Conservation (phyloP, 2,329 filamentous ascomycete genomes). For the Pestalotiopsis sp. region DNA sequence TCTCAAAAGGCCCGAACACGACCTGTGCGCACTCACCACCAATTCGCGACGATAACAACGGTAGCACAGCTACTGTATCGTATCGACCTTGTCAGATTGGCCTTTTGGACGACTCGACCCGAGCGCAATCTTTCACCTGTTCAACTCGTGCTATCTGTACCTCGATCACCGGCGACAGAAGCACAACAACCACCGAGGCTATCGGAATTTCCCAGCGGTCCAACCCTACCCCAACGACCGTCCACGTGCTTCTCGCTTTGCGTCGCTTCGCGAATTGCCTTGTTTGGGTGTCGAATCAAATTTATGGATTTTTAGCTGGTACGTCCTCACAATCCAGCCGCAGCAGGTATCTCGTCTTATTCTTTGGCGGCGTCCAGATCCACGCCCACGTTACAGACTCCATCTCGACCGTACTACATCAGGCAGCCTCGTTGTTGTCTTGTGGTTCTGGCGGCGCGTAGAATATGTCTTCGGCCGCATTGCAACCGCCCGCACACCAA, state of each 20-base stretch:
- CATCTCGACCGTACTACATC: not conserved
- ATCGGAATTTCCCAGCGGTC: not conserved
- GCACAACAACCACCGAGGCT: not conserved
- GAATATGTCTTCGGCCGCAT: constrained; percentile 65
- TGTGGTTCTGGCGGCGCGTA: constrained; percentile 23
- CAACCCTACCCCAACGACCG: not conserved
- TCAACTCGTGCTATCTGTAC: not conserved
- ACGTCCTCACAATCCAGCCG: not conserved
- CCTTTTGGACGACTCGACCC: constrained; percentile 10
- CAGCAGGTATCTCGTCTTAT: not conserved
- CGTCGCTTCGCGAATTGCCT: not conserved
- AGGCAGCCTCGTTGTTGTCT: not conserved
- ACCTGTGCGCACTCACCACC: not conserved
- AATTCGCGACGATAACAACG: not conserved
- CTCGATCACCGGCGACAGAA: not conserved
- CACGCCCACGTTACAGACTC: not conserved
- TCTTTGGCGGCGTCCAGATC: not conserved
- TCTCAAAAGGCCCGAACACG: not conserved
- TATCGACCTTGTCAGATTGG: not conserved
- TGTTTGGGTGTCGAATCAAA: not conserved
- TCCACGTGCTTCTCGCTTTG: not conserved
- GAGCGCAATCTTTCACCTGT: constrained; percentile 4
- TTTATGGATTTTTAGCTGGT: not conserved
- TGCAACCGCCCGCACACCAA: constrained; percentile 62
- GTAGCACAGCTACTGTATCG: not conserved